These are phyloP conservation scores for Salvia rosmarinus DNA, from an alignment of 257 asterid species.

Conservation along the genomic window DNA sequence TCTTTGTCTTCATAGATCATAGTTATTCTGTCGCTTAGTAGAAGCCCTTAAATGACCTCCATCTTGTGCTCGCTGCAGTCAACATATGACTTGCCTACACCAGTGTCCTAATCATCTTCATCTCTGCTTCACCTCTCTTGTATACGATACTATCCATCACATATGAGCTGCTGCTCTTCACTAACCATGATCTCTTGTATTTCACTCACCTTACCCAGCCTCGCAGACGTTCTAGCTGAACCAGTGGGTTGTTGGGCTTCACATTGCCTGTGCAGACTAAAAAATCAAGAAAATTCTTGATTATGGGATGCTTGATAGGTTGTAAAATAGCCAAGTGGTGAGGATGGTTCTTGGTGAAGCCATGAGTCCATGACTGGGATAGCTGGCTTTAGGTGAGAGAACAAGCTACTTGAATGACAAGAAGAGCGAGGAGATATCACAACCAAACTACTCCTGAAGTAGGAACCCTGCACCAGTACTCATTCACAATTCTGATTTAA, in stretches of 20 bases:
- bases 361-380: constrained; percentile 3
- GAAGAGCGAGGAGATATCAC: background rate
- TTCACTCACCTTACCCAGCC: background rate
- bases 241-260: constrained; percentile 10
- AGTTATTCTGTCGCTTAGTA: no score
- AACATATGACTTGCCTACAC: background rate
- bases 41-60: background rate
- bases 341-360: constrained; percentile 11
- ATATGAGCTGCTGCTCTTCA: background rate
- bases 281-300: background rate
- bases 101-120: background rate
- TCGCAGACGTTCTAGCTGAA: background rate
- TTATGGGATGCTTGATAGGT: background rate
- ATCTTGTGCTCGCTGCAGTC: background rate
- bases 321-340: constrained; percentile 1
- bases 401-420: constrained; percentile 14
- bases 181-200: no score
- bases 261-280: background rate
- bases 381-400: constrained; percentile 12
- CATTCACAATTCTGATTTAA: background rate
- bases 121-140: background rate
- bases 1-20: no score
- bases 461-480: background rate
- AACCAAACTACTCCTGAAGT: constrained; percentile 17
- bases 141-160: background rate